These are phyloP conservation scores for Cubamyces sp. DNA, from an alignment of 768 basidiomycete species.

Conservation along the genomic window DNA sequence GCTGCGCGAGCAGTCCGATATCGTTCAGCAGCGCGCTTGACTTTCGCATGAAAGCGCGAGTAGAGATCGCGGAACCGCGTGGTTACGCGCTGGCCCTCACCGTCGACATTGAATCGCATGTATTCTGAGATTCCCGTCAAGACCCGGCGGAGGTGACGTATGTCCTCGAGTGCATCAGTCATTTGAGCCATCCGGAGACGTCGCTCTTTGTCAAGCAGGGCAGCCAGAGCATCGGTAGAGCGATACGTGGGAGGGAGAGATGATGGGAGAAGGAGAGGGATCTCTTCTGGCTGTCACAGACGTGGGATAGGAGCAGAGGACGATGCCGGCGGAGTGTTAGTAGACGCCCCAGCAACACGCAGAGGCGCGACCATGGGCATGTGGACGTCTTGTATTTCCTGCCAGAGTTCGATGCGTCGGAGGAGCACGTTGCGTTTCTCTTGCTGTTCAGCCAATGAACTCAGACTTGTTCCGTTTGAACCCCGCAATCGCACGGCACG, in stretches of 20 bases:
- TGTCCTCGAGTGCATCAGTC: conserved; percentile 10
- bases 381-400: conserved; percentile 17
- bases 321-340: neutral
- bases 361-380: conserved; percentile 18
- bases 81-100: conserved; percentile 2
- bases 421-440: conserved; percentile 12
- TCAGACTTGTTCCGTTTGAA: neutral
- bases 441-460: neutral
- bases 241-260: neutral
- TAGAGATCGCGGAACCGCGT: neutral
- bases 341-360: neutral
- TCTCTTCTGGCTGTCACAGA: neutral
- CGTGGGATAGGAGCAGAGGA: no score
- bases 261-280: conserved; percentile 14
- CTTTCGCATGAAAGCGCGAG: neutral
- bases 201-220: conserved; percentile 5
- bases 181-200: conserved; percentile 22
- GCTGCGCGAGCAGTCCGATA: neutral
- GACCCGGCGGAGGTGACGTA: conserved; percentile 16
- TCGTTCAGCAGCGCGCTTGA: neutral
- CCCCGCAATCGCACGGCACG: neutral
- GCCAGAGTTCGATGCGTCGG: conserved; percentile 19
- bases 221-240: neutral
- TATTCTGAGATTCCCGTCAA: conserved; percentile 5
- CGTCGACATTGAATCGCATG: conserved; percentile 11